Conservation (phyloP, 768 basidiomycete genomes). For the Hortiboletus flavorubellus region DNA sequence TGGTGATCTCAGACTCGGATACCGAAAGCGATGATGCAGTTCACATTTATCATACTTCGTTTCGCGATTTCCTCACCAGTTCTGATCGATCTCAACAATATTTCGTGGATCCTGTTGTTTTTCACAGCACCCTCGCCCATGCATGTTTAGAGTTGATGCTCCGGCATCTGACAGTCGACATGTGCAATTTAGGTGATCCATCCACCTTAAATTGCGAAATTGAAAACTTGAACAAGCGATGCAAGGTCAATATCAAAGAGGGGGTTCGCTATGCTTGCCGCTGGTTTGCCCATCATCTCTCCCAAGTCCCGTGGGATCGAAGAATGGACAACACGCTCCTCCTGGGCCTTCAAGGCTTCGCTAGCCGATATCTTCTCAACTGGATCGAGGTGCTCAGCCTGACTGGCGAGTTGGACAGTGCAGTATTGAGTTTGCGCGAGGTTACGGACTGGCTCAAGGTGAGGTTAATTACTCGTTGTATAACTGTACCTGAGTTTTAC, state of each 20-base stretch:
- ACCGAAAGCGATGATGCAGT: conserved; percentile 7
- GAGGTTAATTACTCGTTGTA: background rate
- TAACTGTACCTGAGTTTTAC: background rate
- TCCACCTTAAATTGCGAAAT: conserved; percentile 12
- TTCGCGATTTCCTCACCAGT: conserved; percentile 20
- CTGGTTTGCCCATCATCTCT: conserved; percentile 18
- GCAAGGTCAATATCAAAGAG: conserved; percentile 12
- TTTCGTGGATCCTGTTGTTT: conserved; percentile 10
- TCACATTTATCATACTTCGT: conserved; percentile 21
- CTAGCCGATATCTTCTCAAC: conserved; percentile 6
- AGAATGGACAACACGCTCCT: conserved; percentile 4
- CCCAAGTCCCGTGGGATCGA: conserved; percentile 6
- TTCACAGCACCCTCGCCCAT: conserved; percentile 12
- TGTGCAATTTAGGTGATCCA: conserved; percentile 12
- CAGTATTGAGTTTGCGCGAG: conserved; percentile 11
- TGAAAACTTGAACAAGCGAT: conserved; percentile 8
- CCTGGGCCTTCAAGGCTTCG: conserved; percentile 9
- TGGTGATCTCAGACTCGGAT: conserved; percentile 8
- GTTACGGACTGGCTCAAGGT: conserved; percentile 15
- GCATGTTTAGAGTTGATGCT: conserved; percentile 17
- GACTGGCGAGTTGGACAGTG: conserved; percentile 14
- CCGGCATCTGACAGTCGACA: conserved; percentile 12
- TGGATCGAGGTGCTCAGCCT: conserved; percentile 23
- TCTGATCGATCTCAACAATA: conserved; percentile 13
- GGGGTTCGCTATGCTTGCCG: conserved; percentile 21